These are phyloP conservation scores for Phaeoacremonium minimum DNA, from an alignment of 2,329 filamentous ascomycete genomes.

Conservation along the genomic window DNA sequence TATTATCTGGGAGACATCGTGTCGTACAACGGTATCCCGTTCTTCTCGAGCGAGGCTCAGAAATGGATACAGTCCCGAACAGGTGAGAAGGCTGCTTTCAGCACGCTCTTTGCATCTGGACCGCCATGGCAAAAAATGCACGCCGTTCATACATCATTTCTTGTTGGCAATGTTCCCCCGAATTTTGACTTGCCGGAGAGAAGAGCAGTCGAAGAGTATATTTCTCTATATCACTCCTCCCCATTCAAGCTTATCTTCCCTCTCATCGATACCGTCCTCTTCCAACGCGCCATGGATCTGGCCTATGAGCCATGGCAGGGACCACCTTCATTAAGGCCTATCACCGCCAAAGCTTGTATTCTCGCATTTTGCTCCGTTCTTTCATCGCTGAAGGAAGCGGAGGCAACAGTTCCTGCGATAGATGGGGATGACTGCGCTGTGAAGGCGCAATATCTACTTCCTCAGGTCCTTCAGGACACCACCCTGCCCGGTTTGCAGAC, in stretches of 20 bases:
- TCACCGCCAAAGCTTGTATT: slow-evolving; percentile 39
- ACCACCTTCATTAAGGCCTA: slow-evolving; percentile 15
- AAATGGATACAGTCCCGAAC: slow-evolving; percentile 42
- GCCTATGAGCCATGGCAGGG: background rate
- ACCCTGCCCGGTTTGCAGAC: slow-evolving; percentile 39
- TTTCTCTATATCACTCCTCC: background rate
- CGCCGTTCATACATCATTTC: background rate
- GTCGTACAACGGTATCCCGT: slow-evolving; percentile 41
- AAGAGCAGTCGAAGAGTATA: slow-evolving; percentile 18
- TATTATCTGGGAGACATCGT: slow-evolving; percentile 40
- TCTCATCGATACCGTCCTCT: slow-evolving; percentile 39
- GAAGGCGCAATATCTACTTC: slow-evolving; percentile 35
- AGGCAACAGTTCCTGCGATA: slow-evolving; percentile 18
- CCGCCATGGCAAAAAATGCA: background rate
- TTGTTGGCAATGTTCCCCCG: background rate
- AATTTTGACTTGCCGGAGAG: slow-evolving; percentile 29
- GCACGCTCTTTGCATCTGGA: slow-evolving; percentile 12
- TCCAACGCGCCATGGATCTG: slow-evolving; percentile 33
- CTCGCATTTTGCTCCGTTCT: slow-evolving; percentile 40
- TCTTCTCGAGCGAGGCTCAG: slow-evolving; percentile 40
- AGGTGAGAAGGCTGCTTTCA: slow-evolving; percentile 27
- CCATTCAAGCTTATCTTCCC: slow-evolving; percentile 40
- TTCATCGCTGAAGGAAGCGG: slow-evolving; percentile 7
- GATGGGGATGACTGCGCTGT: slow-evolving; percentile 34
- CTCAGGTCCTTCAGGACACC: slow-evolving; percentile 35